phyloP scores from a whole-genome alignment of 2,329 filamentous ascomycete species.

The Ophiocordyceps camponoti-saundersi region DNA sequence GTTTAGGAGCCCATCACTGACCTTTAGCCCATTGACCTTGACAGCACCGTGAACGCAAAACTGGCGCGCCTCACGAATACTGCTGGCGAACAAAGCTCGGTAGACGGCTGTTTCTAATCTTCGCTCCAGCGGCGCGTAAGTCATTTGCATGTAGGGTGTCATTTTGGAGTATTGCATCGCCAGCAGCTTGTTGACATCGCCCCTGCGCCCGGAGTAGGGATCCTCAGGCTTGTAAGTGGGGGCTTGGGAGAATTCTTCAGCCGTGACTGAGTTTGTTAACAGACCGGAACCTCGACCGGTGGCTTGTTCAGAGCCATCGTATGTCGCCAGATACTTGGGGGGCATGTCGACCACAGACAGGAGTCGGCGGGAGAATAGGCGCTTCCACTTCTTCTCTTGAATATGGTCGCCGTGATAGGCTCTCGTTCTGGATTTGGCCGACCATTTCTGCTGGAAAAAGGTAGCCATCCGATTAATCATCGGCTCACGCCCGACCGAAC shows the following conservation, averaged over 20 bases:
- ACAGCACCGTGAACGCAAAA: slow-evolving; percentile 88
- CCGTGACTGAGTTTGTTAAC: slow-evolving; percentile 13
- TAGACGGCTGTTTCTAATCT: slow-evolving; percentile 90
- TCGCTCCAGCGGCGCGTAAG: slow-evolving; percentile 78
- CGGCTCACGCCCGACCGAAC: slow-evolving; percentile 14
- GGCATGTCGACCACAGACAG: slow-evolving; percentile 77
- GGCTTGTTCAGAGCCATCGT: slow-evolving; percentile 72
- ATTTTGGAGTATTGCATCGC: slow-evolving; percentile 20
- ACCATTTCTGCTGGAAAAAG: slow-evolving; percentile 98
- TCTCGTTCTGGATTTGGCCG: slow-evolving; percentile 65
- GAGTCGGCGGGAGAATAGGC: slow-evolving; percentile 74
- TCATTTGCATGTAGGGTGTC: slow-evolving; percentile 94
- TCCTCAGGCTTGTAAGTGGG: slow-evolving; percentile 7
- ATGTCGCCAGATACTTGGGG: slow-evolving; percentile 55
- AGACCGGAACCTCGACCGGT: slow-evolving; percentile 68
- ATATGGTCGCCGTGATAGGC: slow-evolving; percentile 93
- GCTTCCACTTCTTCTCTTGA: slow-evolving; percentile 81
- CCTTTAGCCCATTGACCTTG: slow-evolving; percentile 92
- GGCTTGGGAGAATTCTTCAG: slow-evolving; percentile 16
- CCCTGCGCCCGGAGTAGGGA: not conserved
- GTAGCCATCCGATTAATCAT: slow-evolving; percentile 30
- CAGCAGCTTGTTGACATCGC: slow-evolving; percentile 15
- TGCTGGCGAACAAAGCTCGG: slow-evolving; percentile 84
- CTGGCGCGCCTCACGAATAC: slow-evolving; percentile 78
- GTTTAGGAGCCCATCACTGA: slow-evolving; percentile 18